These are phyloP conservation scores for Viola odorata DNA, from an alignment of 345 rosid species.

Conservation along the genomic window DNA sequence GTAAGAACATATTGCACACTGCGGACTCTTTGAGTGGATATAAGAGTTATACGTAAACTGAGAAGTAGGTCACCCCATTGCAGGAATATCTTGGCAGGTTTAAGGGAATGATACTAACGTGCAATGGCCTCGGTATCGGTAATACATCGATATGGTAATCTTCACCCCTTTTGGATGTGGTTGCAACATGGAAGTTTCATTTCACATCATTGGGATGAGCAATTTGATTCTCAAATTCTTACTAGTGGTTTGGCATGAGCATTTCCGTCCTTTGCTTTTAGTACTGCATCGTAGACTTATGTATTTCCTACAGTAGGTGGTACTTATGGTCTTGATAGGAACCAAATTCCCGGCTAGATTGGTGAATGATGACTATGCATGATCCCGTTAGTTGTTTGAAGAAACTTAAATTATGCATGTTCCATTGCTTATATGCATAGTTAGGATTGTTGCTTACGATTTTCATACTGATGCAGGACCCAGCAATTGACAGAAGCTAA, in stretches of 20 bases:
- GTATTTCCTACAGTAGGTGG: background rate
- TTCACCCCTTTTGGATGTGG: background rate
- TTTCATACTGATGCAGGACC: slow-evolving; percentile 31
- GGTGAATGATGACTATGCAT: background rate
- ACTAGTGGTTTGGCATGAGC: background rate
- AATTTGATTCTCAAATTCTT: background rate
- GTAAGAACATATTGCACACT: slow-evolving; percentile 34
- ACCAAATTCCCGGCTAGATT: background rate
- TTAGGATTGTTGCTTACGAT: background rate
- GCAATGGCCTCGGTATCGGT: slow-evolving; percentile 83
- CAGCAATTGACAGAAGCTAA: slow-evolving; percentile 38
- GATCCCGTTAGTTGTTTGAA: background rate
- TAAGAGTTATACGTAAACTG: slow-evolving; percentile 2
- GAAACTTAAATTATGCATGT: background rate
- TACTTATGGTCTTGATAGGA: background rate
- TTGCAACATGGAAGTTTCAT: background rate
- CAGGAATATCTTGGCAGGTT: slow-evolving; percentile 87
- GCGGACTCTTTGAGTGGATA: background rate
- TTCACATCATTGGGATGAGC: background rate
- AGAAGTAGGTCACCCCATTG: slow-evolving; percentile 6
- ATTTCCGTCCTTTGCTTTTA: background rate
- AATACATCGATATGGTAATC: slow-evolving; percentile 56
- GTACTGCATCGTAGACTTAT: background rate
- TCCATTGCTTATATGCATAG: no score
- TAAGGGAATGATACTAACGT: slow-evolving; percentile 87